These are phyloP conservation scores for Ciborinia camelliae DNA, from an alignment of 2,329 filamentous ascomycete genomes.

Conservation along the genomic window DNA sequence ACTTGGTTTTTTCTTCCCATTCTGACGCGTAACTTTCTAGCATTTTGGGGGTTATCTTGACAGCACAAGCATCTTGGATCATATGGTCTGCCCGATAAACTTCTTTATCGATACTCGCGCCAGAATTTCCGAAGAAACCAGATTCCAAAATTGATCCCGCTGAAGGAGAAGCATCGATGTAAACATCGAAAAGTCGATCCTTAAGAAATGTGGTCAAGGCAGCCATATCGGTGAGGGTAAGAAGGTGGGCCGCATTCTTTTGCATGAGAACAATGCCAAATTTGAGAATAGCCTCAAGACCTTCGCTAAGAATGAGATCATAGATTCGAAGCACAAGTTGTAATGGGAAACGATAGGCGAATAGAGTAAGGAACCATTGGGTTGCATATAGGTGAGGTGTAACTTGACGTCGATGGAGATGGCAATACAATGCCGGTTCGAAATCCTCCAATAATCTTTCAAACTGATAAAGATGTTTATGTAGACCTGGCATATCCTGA, in stretches of 20 bases:
- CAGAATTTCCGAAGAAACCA: slow-evolving; percentile 93
- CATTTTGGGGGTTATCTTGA: slow-evolving; percentile 79
- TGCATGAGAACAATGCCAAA: slow-evolving; percentile 96
- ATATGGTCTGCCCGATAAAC: slow-evolving; percentile 92
- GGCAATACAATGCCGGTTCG: slow-evolving; percentile 91
- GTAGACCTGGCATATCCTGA: slow-evolving; percentile 92
- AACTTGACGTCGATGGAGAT: slow-evolving; percentile 83
- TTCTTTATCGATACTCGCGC: slow-evolving; percentile 86
- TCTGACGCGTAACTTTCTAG: slow-evolving; percentile 78
- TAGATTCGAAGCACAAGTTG: slow-evolving; percentile 96
- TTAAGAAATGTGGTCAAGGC: slow-evolving; percentile 86
- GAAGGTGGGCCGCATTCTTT: slow-evolving; percentile 76
- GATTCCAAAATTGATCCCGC: slow-evolving; percentile 92
- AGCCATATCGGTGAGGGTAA: slow-evolving; percentile 87
- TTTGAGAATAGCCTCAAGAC: slow-evolving; percentile 86
- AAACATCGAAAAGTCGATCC: slow-evolving; percentile 91
- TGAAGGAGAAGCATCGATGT: slow-evolving; percentile 91
- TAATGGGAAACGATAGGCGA: slow-evolving; percentile 94
- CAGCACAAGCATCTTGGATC: slow-evolving; percentile 84
- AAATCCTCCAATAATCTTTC: slow-evolving; percentile 90
- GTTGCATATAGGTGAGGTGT: slow-evolving; percentile 92
- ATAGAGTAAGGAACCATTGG: slow-evolving; percentile 98
- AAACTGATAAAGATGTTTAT: slow-evolving; percentile 91
- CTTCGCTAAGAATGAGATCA: slow-evolving; percentile 90
- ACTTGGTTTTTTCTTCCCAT: slow-evolving; percentile 87